phyloP scores from a whole-genome alignment of 2,329 filamentous ascomycete genomes.

The Colletotrichum horii region DNA sequence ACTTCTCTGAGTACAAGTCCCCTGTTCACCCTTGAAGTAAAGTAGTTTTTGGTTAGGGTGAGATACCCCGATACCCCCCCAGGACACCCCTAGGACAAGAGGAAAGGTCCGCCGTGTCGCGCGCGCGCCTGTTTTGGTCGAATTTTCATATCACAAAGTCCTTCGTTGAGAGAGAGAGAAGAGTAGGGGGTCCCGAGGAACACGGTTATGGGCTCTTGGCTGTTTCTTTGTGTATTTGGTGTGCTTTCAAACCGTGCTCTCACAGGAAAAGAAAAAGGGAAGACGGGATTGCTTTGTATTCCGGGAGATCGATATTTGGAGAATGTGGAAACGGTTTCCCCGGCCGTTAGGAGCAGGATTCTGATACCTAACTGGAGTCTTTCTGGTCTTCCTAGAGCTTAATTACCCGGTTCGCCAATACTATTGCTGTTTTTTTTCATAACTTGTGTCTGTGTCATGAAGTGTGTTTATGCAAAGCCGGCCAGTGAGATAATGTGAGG shows the following conservation, averaged over 20 bases:
- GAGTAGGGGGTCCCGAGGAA: not conserved
- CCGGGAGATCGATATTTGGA: not conserved
- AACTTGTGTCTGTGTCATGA: not conserved
- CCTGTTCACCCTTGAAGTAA: slow-evolving; percentile 11
- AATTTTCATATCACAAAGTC: not conserved
- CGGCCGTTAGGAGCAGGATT: not conserved
- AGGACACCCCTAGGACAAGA: not conserved
- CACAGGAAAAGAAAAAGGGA: not conserved
- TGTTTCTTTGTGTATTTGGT: not conserved
- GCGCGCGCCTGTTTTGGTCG: not conserved
- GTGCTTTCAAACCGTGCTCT: not conserved
- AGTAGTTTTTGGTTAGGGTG: slow-evolving; percentile 1
- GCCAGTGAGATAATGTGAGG: not conserved
- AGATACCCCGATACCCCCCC: slow-evolving; percentile 12
- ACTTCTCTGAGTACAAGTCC: slow-evolving; percentile 19
- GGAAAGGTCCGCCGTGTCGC: not conserved
- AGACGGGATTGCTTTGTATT: not conserved
- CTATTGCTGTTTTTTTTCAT: not conserved
- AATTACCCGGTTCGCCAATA: not conserved
- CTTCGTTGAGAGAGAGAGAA: not conserved
- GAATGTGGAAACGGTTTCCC: not conserved
- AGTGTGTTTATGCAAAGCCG: not conserved
- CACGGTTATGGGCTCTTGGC: not conserved
- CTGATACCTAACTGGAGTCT: slow-evolving; percentile 8
- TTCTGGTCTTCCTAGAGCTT: slow-evolving; percentile 8